These are phyloP conservation scores for Atkinsonella hypoxylon DNA, from an alignment of 2,329 filamentous ascomycete species.

Conservation along the genomic window DNA sequence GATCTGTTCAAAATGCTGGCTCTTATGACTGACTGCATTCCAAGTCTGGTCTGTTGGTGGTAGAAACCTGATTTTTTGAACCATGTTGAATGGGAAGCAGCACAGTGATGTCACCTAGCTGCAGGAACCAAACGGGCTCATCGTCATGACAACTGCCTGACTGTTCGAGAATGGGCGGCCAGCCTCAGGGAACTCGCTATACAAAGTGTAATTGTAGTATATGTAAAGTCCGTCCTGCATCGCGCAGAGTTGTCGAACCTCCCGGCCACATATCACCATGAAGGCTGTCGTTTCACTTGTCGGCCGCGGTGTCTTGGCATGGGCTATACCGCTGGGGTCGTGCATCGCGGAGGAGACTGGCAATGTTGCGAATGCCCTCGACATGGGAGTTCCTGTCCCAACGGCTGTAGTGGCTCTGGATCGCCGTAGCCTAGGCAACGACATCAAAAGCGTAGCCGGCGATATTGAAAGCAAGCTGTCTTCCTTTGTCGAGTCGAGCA, in stretches of 20 bases:
- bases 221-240: neutral
- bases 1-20: neutral
- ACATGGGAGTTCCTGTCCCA: constrained; percentile 13
- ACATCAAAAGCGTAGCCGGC: constrained; percentile 37
- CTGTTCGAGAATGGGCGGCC: neutral
- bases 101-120: constrained; percentile 1
- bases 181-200: neutral
- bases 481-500: constrained; percentile 48
- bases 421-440: constrained; percentile 23
- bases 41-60: neutral
- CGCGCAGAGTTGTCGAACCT: neutral
- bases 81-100: neutral
- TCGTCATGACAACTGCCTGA: neutral
- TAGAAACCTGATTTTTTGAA: neutral
- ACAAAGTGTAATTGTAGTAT: neutral
- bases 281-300: constrained; percentile 1
- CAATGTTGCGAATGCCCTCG: neutral
- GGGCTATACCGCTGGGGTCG: neutral
- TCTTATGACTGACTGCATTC: neutral
- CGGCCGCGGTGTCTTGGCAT: constrained; percentile 1
- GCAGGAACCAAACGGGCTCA: constrained; percentile 4
- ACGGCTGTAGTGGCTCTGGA: constrained; percentile 13
- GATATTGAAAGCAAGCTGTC: constrained; percentile 43
- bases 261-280: neutral
- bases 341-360: neutral